These are phyloP conservation scores for Suhomyces faveliae DNA, from an alignment of 805 yeast genomes.

Conservation along the genomic window DNA sequence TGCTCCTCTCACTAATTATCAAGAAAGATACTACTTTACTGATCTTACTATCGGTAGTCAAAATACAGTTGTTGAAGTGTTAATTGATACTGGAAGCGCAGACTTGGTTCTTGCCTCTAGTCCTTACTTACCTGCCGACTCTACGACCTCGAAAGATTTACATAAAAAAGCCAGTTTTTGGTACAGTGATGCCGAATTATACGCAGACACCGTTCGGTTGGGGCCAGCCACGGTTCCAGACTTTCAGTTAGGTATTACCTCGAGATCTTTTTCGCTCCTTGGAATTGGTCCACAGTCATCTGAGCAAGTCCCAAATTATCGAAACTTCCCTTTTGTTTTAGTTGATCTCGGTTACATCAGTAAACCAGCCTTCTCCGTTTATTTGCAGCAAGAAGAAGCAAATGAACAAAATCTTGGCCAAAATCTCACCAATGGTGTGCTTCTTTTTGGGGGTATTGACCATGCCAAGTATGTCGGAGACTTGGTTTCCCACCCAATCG, in stretches of 20 bases:
- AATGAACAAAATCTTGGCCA: neutral
- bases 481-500: conserved; percentile 29
- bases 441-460: conserved; percentile 74
- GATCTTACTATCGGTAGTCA: neutral
- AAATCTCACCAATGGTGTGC: conserved; percentile 6
- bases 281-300: neutral
- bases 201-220: neutral
- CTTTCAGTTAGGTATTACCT: neutral
- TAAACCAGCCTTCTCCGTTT: neutral
- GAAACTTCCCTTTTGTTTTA: neutral
- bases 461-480: conserved; percentile 57
- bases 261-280: neutral
- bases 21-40: neutral
- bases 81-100: neutral
- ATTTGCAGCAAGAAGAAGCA: neutral
- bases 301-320: neutral
- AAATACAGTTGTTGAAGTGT: neutral
- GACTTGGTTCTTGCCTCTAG: neutral
- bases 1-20: neutral
- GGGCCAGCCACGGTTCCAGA: neutral
- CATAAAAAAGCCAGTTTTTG: neutral
- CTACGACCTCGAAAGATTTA: neutral
- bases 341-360: neutral
- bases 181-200: neutral
- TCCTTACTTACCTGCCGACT: neutral